These are phyloP conservation scores for Zygosaccharomyces gambellarensis DNA, from an alignment of 805 yeast genomes.

Conservation along the genomic window DNA sequence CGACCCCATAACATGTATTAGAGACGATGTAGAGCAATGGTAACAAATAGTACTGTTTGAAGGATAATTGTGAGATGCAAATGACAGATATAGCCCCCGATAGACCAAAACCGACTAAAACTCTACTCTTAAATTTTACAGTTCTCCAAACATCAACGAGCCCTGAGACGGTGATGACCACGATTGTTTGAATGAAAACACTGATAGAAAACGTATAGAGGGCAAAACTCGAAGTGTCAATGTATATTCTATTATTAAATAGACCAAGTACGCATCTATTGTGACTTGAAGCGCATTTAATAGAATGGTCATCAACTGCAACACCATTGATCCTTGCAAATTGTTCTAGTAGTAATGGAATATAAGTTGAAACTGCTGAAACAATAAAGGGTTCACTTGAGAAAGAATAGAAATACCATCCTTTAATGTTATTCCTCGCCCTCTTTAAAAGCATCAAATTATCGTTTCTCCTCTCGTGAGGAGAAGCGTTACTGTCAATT, in stretches of 20 bases:
- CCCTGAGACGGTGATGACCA: conserved; percentile 73
- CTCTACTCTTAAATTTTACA: conserved; percentile 47
- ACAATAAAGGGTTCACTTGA: conserved; percentile 81
- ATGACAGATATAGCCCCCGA: conserved; percentile 56
- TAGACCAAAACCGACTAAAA: conserved; percentile 53
- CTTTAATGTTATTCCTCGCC: conserved; percentile 43
- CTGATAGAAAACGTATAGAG: conserved; percentile 66
- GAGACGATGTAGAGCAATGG: conserved; percentile 55
- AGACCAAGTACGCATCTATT: conserved; percentile 43
- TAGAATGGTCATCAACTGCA: conserved; percentile 48
- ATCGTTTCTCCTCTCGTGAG: background rate
- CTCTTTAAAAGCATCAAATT: conserved; percentile 5
- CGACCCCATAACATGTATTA: conserved; percentile 70
- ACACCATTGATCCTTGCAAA: conserved; percentile 74
- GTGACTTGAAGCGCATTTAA: conserved; percentile 43
- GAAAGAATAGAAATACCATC: conserved; percentile 68
- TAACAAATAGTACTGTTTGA: conserved; percentile 31
- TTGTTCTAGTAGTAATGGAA: conserved; percentile 66
- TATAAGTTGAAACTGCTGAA: conserved; percentile 72
- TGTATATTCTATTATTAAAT: conserved; percentile 43
- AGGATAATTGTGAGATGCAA: conserved; percentile 35
- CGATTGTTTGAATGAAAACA: conserved; percentile 66
- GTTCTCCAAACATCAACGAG: conserved; percentile 50
- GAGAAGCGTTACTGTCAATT: background rate
- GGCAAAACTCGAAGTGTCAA: conserved; percentile 72